Percentiles rank a stretch among this genome's conserved stretches.
Evolutionary conservation across 495 filamentous ascomycete species (phyloP).

Genomic region (Penicillium odoratum): DNA sequence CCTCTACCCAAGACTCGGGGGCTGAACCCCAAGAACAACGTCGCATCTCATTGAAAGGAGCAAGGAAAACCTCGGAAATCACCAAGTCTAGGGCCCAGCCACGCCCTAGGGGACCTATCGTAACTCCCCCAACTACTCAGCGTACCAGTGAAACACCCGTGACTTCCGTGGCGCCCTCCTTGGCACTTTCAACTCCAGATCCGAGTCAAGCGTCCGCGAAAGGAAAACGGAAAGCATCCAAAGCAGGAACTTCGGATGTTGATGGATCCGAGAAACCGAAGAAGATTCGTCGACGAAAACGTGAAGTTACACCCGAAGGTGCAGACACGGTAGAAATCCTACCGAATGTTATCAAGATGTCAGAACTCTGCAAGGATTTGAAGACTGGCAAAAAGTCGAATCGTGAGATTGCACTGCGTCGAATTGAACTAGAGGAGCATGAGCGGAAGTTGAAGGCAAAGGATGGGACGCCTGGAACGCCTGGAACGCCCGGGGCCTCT

Average conservation of each 20-base stretch:
- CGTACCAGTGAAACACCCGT: constrained; percentile 12
- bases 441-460: constrained; percentile 47
- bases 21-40: neutral
- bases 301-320: constrained; percentile 71
- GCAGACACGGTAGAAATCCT: constrained; percentile 72
- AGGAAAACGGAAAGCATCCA: constrained; percentile 29
- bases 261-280: constrained; percentile 32
- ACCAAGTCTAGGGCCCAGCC: constrained; percentile 7
- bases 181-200: constrained; percentile 19
- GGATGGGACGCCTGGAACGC: constrained; percentile 26
- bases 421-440: constrained; percentile 53
- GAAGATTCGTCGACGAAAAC: constrained; percentile 33
- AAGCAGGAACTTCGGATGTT: constrained; percentile 22
- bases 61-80: constrained; percentile 22
- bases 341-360: constrained; percentile 72
- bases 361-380: constrained; percentile 73
- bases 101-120: neutral
- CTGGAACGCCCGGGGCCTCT: constrained; percentile 30
- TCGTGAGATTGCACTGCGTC: constrained; percentile 57
- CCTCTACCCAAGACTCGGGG: neutral
- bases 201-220: constrained; percentile 18
- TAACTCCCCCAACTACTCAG: constrained; percentile 17
- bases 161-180: constrained; percentile 6
- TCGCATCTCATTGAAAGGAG: constrained; percentile 16
- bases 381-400: constrained; percentile 80